Conservation (phyloP, 2,329 filamentous ascomycete species). For the Thelonectria blattea region DNA sequence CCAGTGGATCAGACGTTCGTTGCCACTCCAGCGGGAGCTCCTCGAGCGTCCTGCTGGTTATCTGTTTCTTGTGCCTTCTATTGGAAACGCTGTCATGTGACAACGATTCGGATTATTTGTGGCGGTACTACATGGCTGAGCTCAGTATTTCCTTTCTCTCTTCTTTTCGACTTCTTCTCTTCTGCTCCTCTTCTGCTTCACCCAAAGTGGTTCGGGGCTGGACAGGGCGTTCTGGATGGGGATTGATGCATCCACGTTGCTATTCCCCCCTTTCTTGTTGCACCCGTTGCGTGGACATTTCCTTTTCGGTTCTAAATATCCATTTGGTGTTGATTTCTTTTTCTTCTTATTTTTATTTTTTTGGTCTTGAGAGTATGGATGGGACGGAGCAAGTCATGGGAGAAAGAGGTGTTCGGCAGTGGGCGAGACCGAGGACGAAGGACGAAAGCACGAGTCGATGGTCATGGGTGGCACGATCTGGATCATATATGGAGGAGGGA, state of each 20-base stretch:
- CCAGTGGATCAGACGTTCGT: conserved; percentile 35
- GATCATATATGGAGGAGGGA: conserved; percentile 14
- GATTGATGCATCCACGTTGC: conserved; percentile 11
- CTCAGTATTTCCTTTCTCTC: conserved; percentile 30
- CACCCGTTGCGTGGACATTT: conserved; percentile 12
- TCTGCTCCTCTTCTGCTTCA: conserved; percentile 28
- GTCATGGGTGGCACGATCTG: conserved; percentile 12
- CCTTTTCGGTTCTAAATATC: conserved; percentile 22
- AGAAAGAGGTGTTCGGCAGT: background rate
- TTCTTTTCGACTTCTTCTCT: conserved; percentile 6
- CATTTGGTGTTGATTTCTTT: conserved; percentile 8
- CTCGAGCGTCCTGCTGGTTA: conserved; percentile 17
- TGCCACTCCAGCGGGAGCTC: conserved; percentile 27
- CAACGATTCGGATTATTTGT: conserved; percentile 20
- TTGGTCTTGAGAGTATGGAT: background rate
- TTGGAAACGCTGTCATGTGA: conserved; percentile 21
- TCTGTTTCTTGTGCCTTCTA: conserved; percentile 17
- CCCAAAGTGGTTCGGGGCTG: conserved; percentile 26
- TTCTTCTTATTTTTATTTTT: background rate
- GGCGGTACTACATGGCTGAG: conserved; percentile 36
- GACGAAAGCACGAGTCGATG: conserved; percentile 7
- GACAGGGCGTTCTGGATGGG: conserved; percentile 25
- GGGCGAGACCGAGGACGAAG: background rate
- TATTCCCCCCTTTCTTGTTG: conserved; percentile 15
- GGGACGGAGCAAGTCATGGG: conserved; percentile 10